Conservation (phyloP, 768 basidiomycete genomes). For the Tulasnella sp. region DNA sequence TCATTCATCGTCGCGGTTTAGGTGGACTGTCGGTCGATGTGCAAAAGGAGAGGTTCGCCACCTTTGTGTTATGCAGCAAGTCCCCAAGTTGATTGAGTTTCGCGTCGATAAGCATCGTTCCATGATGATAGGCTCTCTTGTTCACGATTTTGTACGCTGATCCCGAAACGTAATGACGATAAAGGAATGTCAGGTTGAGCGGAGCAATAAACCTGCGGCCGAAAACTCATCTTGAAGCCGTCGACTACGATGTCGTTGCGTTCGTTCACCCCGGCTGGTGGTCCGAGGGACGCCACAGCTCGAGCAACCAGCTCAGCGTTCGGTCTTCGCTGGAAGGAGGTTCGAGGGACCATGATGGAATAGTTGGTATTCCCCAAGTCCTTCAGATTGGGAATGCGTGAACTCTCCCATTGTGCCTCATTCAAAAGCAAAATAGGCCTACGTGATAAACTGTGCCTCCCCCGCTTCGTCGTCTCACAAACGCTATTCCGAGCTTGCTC, state of each 20-base stretch:
- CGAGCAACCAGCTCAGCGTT: conserved; percentile 69
- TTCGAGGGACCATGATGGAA: conserved; percentile 79
- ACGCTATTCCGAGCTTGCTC: conserved; percentile 44
- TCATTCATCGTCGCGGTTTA: too few relatives aligned
- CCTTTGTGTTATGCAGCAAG: conserved; percentile 55
- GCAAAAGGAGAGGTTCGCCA: conserved; percentile 23
- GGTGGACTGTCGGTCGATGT: neutral
- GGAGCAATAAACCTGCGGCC: neutral
- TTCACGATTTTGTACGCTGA: conserved; percentile 95
- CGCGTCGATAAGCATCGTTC: conserved; percentile 94
- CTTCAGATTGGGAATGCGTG: conserved; percentile 31
- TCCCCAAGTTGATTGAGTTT: conserved; percentile 59
- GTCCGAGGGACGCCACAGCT: conserved; percentile 64
- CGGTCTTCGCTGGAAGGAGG: conserved; percentile 62
- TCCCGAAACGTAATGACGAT: conserved; percentile 66
- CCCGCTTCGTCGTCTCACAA: conserved; percentile 77
- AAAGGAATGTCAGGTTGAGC: neutral
- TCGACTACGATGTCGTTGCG: conserved; percentile 86
- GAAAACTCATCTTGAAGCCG: conserved; percentile 69
- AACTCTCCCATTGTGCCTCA: neutral
- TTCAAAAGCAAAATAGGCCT: conserved; percentile 23
- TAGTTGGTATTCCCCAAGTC: conserved; percentile 97
- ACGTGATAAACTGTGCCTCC: conserved; percentile 97
- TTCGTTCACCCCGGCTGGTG: conserved; percentile 68
- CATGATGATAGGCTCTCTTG: conserved; percentile 90